These are phyloP conservation scores for Hypsizygus marmoreus DNA, from an alignment of 768 basidiomycete genomes.

Conservation along the genomic window DNA sequence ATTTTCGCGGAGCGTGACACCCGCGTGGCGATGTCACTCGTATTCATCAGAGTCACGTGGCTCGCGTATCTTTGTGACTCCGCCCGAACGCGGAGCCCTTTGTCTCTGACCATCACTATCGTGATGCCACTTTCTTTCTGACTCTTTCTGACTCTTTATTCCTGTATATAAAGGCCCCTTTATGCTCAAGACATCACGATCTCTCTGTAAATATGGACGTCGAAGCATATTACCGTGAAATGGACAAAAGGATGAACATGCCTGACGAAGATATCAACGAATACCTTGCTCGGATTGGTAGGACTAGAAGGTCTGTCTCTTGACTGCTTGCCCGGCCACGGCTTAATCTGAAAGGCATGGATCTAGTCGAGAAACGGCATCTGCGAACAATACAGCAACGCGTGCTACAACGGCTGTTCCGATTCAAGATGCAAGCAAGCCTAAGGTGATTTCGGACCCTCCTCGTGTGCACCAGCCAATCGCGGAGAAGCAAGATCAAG, in stretches of 20 bases:
- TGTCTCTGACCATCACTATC: background rate
- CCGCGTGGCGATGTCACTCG: background rate
- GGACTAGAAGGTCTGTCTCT: slow-evolving; percentile 20
- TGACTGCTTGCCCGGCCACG: background rate
- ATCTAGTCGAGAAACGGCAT: background rate
- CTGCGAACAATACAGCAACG: background rate
- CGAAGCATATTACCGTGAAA: slow-evolving; percentile 55
- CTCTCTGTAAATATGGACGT: slow-evolving; percentile 27
- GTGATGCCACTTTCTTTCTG: background rate
- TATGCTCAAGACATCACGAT: background rate
- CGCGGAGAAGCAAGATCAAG: background rate
- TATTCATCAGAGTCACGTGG: background rate
- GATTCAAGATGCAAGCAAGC: background rate
- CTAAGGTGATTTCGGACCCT: background rate
- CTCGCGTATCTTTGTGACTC: background rate
- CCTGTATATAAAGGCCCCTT: too few relatives aligned
- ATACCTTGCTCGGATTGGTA: slow-evolving; percentile 39
- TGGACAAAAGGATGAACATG: slow-evolving; percentile 52
- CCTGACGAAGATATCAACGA: slow-evolving; percentile 55
- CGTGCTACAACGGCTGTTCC: background rate
- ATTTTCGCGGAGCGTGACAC: too few relatives aligned
- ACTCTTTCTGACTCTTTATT: slow-evolving; percentile 6
- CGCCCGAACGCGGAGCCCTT: too few relatives aligned
- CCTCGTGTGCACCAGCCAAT: background rate
- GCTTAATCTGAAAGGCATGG: background rate